These are phyloP conservation scores for Areca catechu DNA, from an alignment of 176 grass and related monocot species.

Conservation along the genomic window DNA sequence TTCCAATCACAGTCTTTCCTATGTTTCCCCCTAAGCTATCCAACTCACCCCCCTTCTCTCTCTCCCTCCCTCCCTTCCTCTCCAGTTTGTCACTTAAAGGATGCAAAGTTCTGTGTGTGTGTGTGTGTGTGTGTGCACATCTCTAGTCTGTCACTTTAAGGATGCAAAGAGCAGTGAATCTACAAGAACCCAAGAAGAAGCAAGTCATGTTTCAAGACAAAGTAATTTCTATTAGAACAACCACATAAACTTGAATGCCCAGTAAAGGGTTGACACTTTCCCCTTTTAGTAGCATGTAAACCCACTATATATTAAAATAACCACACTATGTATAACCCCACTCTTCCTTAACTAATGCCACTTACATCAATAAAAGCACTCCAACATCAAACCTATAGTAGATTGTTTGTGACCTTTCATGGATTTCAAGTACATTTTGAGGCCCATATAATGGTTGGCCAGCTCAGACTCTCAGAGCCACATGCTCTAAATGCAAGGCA, in stretches of 20 bases:
- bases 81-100: constrained; percentile 7
- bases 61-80: constrained; percentile 11
- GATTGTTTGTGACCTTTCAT: too few relatives aligned
- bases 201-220: constrained; percentile 18
- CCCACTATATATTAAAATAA: constrained; percentile 17
- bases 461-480: too few relatives aligned
- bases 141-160: constrained; percentile 7
- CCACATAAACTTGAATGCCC: constrained; percentile 12
- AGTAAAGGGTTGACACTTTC: constrained; percentile 16
- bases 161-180: neutral
- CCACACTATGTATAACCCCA: neutral
- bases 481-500: too few relatives aligned
- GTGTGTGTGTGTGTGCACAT: too few relatives aligned
- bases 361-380: too few relatives aligned
- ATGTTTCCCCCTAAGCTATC: neutral
- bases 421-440: too few relatives aligned
- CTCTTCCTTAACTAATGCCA: neutral
- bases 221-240: constrained; percentile 38
- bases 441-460: too few relatives aligned
- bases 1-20: neutral
- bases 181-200: neutral
- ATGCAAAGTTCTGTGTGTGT: too few relatives aligned
- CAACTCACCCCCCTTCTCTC: neutral
- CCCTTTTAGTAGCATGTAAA: neutral
- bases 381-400: too few relatives aligned